Conservation (phyloP, 495 filamentous ascomycete species). For the Xylaria curta region DNA sequence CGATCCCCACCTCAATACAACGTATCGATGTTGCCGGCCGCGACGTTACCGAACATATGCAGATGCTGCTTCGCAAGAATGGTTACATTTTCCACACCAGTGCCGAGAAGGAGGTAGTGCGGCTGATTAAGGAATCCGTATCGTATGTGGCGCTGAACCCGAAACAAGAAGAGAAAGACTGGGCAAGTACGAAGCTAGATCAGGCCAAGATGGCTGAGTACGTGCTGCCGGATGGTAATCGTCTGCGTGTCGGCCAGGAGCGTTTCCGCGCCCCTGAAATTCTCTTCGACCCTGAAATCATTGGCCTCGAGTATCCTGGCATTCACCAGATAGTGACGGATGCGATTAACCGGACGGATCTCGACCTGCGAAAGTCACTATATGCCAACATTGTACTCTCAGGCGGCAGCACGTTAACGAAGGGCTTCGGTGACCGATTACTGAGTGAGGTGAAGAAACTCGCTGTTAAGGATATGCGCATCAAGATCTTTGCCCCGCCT, state of each 20-base stretch:
- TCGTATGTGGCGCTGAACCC: constrained; percentile 92
- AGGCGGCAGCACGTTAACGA: constrained; percentile 85
- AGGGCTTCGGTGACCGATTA: constrained; percentile 92
- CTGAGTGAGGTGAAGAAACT: constrained; percentile 89
- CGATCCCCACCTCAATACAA: constrained; percentile 91
- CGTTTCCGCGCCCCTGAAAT: constrained; percentile 97
- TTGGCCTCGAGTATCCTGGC: constrained; percentile 95
- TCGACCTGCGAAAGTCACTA: constrained; percentile 91
- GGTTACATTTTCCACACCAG: constrained; percentile 96
- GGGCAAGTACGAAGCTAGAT: constrained; percentile 70
- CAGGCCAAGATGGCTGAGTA: constrained; percentile 81
- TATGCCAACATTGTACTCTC: constrained; percentile 98
- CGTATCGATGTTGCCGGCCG: constrained; percentile 97
- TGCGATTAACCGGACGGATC: constrained; percentile 93
- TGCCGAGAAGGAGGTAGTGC: constrained; percentile 97
- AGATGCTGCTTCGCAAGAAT: constrained; percentile 87
- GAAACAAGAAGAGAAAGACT: constrained; percentile 95
- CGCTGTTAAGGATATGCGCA: constrained; percentile 97
- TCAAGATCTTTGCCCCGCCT: constrained; percentile 97
- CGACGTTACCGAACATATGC: constrained; percentile 96
- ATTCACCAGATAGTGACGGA: constrained; percentile 98
- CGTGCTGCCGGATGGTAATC: constrained; percentile 85
- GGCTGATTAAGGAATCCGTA: constrained; percentile 94
- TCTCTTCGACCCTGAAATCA: constrained; percentile 95
- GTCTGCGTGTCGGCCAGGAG: constrained; percentile 55